These are phyloP conservation scores for Acanthamoeba healyi DNA, from an alignment of 208 protist species.

Conservation along the genomic window DNA sequence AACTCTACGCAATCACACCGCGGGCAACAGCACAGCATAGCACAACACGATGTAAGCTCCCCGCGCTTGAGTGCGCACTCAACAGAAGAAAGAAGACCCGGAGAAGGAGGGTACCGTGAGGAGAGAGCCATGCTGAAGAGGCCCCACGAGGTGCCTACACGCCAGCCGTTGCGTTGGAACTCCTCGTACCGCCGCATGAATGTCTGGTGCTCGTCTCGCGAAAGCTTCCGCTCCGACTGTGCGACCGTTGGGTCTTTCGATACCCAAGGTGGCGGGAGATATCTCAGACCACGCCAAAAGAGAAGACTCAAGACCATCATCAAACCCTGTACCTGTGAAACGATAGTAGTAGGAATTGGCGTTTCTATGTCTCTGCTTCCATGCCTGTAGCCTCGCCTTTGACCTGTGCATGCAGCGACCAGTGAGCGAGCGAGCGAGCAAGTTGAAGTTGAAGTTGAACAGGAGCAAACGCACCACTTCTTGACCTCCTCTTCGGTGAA, in stretches of 20 bases:
- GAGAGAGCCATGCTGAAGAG: slow-evolving; percentile 61
- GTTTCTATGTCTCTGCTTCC: slow-evolving; percentile 68
- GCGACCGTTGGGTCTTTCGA: slow-evolving; percentile 9
- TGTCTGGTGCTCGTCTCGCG: not conserved
- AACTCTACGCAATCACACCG: not conserved
- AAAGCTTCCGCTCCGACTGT: not conserved
- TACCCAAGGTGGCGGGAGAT: too few relatives aligned
- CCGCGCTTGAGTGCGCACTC: too few relatives aligned
- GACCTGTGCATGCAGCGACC: not conserved
- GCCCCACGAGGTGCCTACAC: slow-evolving; percentile 47
- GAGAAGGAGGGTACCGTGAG: not conserved
- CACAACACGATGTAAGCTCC: not conserved
- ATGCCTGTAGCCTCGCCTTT: slow-evolving; percentile 26
- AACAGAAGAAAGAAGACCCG: not conserved
- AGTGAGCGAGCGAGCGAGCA: not conserved
- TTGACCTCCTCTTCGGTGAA: slow-evolving; percentile 58
- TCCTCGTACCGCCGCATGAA: slow-evolving; percentile 60
- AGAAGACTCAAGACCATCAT: not conserved
- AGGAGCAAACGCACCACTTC: slow-evolving; percentile 14
- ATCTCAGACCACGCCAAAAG: too few relatives aligned
- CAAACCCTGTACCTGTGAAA: slow-evolving; percentile 6
- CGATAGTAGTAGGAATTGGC: slow-evolving; percentile 69
- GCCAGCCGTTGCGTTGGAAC: slow-evolving; percentile 68
- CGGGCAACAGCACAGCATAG: not conserved
- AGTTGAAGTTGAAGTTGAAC: not conserved